Conservation (phyloP, 2,329 filamentous ascomycete species). For the Calonectria pauciramosa region DNA sequence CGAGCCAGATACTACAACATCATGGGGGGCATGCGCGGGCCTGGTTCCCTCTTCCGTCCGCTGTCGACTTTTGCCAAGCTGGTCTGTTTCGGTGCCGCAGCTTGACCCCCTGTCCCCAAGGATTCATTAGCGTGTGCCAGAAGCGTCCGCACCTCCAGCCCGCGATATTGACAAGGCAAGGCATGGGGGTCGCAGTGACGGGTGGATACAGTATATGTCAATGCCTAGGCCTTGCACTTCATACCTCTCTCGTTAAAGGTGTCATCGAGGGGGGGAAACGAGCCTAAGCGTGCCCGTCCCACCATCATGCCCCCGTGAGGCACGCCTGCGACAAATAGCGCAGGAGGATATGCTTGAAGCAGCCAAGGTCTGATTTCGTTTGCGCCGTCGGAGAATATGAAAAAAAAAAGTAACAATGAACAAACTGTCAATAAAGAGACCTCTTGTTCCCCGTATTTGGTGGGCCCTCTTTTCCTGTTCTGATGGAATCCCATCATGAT, state of each 20-base stretch:
- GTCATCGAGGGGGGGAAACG: background rate
- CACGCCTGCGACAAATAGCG: constrained; percentile 14
- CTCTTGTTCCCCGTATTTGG: background rate
- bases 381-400: background rate
- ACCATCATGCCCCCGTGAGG: constrained; percentile 4
- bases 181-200: background rate
- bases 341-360: background rate
- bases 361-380: background rate
- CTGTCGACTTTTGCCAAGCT: too few species aligned
- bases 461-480: background rate
- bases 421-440: background rate
- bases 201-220: background rate
- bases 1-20: background rate
- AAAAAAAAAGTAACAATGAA: background rate
- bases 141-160: background rate
- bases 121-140: constrained; percentile 8
- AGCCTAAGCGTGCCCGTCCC: background rate
- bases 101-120: background rate
- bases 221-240: background rate
- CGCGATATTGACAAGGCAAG: constrained; percentile 1
- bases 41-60: background rate
- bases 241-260: background rate
- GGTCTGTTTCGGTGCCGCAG: background rate
- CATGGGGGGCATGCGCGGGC: background rate
- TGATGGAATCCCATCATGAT: background rate